Percentiles rank a stretch among this genome's conserved stretches.
These are phyloP conservation scores for Mortierella sp. DNA, from an alignment of 371 early-diverging fungal genomes.

Conservation along the genomic window DNA sequence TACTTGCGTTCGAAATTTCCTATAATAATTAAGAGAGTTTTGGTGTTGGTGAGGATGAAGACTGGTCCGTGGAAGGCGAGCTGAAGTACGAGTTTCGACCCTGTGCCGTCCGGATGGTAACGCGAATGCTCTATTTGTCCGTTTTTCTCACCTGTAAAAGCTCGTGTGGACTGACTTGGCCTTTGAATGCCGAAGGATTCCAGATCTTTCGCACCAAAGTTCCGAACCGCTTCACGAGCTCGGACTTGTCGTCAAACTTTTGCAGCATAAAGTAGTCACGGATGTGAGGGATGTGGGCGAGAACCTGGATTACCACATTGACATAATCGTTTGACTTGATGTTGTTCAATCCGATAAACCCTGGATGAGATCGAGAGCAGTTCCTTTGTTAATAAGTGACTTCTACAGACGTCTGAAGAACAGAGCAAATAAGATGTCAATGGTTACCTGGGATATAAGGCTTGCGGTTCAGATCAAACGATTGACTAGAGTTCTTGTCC, in stretches of 20 bases:
- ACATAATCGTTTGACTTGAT: constrained; percentile 97
- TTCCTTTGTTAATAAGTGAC: too few relatives aligned
- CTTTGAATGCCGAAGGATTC: constrained; percentile 95
- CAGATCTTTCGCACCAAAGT: constrained; percentile 92
- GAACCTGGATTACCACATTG: constrained; percentile 93
- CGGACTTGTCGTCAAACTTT: constrained; percentile 70
- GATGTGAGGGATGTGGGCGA: constrained; percentile 91
- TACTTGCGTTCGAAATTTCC: constrained; percentile 91
- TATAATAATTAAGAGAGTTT: constrained; percentile 16
- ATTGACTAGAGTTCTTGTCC: constrained; percentile 71
- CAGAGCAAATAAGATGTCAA: background rate
- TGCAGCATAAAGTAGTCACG: constrained; percentile 88
- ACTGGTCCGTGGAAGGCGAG: background rate
- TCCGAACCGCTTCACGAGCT: constrained; percentile 82
- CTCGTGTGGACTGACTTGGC: constrained; percentile 98
- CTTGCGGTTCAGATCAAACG: constrained; percentile 91
- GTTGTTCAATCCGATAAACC: constrained; percentile 96
- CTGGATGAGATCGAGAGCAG: constrained; percentile 50
- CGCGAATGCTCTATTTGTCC: background rate
- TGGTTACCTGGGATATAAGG: constrained; percentile 85
- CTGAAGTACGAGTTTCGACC: too few relatives aligned
- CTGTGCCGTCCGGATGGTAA: background rate
- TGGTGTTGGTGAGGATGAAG: background rate
- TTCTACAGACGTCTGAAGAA: too few relatives aligned
- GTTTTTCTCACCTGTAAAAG: constrained; percentile 77